These are phyloP conservation scores for Chlamydomonas schloesseri DNA, from an alignment of 139 green algal species.

Conservation along the genomic window DNA sequence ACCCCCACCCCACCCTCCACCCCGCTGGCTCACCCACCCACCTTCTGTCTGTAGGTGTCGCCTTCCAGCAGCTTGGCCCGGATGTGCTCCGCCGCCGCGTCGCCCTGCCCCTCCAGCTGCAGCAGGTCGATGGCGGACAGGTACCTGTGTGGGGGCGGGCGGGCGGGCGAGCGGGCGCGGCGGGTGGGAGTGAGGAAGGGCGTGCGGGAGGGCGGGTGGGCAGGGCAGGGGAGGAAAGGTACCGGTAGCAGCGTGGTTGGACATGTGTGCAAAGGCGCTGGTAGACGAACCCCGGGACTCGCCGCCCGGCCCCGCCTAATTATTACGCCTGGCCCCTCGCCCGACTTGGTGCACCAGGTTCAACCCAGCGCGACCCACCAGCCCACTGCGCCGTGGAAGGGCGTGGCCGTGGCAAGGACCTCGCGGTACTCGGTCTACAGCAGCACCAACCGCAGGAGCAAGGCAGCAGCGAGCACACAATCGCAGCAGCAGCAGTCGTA, in stretches of 20 bases:
- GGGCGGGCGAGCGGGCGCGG: neutral
- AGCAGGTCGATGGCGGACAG: conserved; percentile 44
- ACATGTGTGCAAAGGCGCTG: too few species aligned
- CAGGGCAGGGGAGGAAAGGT: neutral
- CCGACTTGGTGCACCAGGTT: too few species aligned
- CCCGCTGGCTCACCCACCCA: neutral
- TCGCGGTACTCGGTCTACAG: conserved; percentile 51
- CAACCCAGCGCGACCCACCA: conserved; percentile 6
- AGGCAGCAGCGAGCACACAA: too few species aligned
- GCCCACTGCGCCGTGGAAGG: conserved; percentile 21
- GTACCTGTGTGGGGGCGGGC: conserved; percentile 2
- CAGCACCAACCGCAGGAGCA: too few species aligned
- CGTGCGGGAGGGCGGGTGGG: neutral
- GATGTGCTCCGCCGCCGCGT: conserved; percentile 16
- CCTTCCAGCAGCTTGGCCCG: conserved; percentile 40
- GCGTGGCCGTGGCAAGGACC: conserved; percentile 2
- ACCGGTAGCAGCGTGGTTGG: too few species aligned
- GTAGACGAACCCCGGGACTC: too few species aligned
- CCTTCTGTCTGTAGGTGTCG: conserved; percentile 47
- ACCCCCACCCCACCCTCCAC: neutral
- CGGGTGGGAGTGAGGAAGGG: neutral
- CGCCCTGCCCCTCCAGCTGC: neutral
- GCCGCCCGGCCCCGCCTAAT: too few species aligned
- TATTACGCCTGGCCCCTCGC: too few species aligned
- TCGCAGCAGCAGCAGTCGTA: too few species aligned